Percentiles rank a stretch among this genome's conserved stretches.
Evolutionary conservation across 2,329 filamentous ascomycete species (phyloP).

Genomic region (Venturia pyrina): DNA sequence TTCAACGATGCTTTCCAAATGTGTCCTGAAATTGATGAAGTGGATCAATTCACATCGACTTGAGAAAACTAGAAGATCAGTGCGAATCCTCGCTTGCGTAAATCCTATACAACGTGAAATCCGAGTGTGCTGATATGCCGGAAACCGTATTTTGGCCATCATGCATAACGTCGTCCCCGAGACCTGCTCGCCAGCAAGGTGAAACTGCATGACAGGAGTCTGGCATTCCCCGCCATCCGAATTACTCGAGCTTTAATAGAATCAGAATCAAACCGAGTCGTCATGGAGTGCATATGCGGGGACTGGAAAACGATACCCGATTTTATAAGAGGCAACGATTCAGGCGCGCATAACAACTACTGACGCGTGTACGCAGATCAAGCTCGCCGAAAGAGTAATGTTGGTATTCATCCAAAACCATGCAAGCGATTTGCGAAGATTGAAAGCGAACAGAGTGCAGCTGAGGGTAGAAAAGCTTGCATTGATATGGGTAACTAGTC

Average conservation of each 20-base stretch:
- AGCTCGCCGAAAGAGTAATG: not conserved
- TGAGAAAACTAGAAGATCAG: not conserved
- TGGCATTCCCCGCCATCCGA: not conserved
- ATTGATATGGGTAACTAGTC: not conserved
- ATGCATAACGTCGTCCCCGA: not conserved
- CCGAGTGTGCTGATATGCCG: constrained; percentile 8
- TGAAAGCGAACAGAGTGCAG: too few species aligned
- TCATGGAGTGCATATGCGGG: not conserved
- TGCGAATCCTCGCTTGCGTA: not conserved
- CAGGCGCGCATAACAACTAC: not conserved
- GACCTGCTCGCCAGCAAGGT: not conserved
- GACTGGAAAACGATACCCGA: not conserved
- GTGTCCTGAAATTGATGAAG: not conserved
- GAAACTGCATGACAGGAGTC: not conserved
- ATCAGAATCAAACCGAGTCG: not conserved
- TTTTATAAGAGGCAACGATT: not conserved
- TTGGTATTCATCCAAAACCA: not conserved
- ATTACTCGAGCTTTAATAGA: not conserved
- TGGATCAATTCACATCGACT: not conserved
- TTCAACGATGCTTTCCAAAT: not conserved
- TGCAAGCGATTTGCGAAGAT: not conserved
- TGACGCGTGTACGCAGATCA: too few species aligned
- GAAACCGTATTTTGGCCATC: not conserved
- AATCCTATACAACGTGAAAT: not conserved
- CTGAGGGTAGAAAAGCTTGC: not conserved